Conservation (phyloP, 257 asterid species). For the Parsonsia alboflavescens region DNA sequence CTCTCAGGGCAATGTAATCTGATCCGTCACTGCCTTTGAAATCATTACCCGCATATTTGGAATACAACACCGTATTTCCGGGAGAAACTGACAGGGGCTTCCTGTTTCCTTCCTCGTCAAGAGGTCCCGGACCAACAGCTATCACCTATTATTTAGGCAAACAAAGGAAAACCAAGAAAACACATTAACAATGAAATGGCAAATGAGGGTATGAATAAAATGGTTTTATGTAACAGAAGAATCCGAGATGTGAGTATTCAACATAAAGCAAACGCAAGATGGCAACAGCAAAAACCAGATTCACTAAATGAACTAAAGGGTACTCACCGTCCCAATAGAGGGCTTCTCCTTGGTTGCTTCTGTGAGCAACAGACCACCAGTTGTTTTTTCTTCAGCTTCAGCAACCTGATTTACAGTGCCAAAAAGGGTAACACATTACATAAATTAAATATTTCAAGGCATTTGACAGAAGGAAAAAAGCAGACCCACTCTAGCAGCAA, state of each 20-base stretch:
- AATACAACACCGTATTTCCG: constrained; percentile 74
- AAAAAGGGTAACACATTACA: not conserved
- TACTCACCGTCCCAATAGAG: constrained; percentile 75
- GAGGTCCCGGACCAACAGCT: constrained; percentile 86
- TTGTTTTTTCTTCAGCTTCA: constrained; percentile 76
- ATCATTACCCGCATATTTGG: constrained; percentile 88
- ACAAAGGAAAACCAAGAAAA: not conserved
- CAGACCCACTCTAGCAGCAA: not conserved
- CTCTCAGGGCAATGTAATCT: constrained; percentile 65
- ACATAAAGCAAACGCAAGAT: not conserved
- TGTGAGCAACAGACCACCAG: constrained; percentile 83
- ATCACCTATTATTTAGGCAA: constrained; percentile 43
- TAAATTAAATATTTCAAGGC: not conserved
- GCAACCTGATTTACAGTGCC: constrained; percentile 48
- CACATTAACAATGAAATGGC: too few species aligned
- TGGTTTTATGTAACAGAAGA: not conserved
- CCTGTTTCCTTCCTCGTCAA: constrained; percentile 83
- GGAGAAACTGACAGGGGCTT: constrained; percentile 57
- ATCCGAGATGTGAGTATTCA: too few species aligned
- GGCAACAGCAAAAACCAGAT: not conserved
- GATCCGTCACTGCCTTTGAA: constrained; percentile 76
- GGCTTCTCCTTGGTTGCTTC: constrained; percentile 91
- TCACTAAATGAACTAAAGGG: not conserved
- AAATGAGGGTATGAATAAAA: not conserved
- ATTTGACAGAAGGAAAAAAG: not conserved